A percentile compares a stretch with the other conserved stretches of the same genome.
Evolutionary conservation across 2,329 filamentous ascomycete genomes (phyloP).

Genomic region (Mycosphaerella arachidis): DNA sequence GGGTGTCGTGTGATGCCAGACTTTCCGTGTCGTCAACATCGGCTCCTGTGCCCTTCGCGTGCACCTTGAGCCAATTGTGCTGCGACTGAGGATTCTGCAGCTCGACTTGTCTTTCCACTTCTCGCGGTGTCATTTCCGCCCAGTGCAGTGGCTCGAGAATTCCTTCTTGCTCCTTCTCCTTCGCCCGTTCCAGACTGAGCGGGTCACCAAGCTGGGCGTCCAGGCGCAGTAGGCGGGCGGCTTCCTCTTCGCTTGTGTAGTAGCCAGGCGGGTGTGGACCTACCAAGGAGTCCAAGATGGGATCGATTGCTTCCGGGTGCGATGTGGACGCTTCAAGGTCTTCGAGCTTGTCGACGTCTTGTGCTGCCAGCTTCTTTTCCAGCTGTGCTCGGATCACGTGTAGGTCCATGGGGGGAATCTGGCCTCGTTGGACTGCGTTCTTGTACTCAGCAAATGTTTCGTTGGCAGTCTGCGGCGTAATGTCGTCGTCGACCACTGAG

Average conservation of each 20-base stretch:
- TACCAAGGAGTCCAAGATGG: slow-evolving; percentile 24
- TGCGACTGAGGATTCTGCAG: slow-evolving; percentile 82
- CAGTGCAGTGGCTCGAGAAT: slow-evolving; percentile 27
- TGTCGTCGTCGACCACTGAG: slow-evolving; percentile 42
- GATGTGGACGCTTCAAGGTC: slow-evolving; percentile 40
- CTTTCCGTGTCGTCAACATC: slow-evolving; percentile 56
- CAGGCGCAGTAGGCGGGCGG: slow-evolving; percentile 66
- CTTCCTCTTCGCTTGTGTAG: slow-evolving; percentile 64
- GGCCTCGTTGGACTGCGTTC: slow-evolving; percentile 31
- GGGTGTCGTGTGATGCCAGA: slow-evolving; percentile 81
- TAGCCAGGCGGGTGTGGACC: slow-evolving; percentile 57
- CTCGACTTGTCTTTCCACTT: slow-evolving; percentile 47
- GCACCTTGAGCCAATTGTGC: slow-evolving; percentile 75
- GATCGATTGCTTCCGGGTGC: slow-evolving; percentile 30
- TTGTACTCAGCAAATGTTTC: slow-evolving; percentile 32
- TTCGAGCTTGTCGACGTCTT: slow-evolving; percentile 31
- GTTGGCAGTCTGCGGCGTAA: slow-evolving; percentile 33
- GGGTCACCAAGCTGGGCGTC: slow-evolving; percentile 50
- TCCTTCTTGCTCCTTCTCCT: slow-evolving; percentile 16
- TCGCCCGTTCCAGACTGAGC: slow-evolving; percentile 38
- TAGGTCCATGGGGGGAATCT: slow-evolving; percentile 30
- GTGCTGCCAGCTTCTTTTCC: slow-evolving; percentile 29
- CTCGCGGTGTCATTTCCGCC: slow-evolving; percentile 40
- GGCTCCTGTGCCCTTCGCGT: slow-evolving; percentile 21
- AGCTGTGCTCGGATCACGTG: slow-evolving; percentile 31